Conservation (phyloP, 1,139 yeast genomes). For the Yamadazyma spencermartinsiae region DNA sequence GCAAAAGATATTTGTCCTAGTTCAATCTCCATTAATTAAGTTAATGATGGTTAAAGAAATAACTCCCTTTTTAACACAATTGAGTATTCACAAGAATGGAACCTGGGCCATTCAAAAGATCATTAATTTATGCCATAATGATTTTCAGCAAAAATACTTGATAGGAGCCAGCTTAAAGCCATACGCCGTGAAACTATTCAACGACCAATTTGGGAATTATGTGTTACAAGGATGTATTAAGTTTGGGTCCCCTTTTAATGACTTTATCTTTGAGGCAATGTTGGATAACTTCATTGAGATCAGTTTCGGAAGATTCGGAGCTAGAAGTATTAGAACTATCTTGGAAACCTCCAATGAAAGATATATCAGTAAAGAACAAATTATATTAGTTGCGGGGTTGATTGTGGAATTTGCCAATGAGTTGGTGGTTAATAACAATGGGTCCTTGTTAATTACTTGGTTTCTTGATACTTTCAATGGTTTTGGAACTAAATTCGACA, state of each 20-base stretch:
- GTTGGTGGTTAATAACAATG: constrained; percentile 81
- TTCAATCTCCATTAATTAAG: constrained; percentile 67
- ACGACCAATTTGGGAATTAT: constrained; percentile 96
- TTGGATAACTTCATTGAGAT: constrained; percentile 77
- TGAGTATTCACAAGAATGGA: constrained; percentile 96
- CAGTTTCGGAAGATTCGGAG: constrained; percentile 90
- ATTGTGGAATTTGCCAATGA: constrained; percentile 75
- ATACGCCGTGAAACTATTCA: constrained; percentile 79
- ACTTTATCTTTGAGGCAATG: constrained; percentile 85
- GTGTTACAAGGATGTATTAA: constrained; percentile 92
- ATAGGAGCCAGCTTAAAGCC: constrained; percentile 76
- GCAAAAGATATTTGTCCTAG: constrained; percentile 78
- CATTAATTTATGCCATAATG: constrained; percentile 64
- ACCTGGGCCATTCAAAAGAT: constrained; percentile 99
- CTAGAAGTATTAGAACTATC: constrained; percentile 92
- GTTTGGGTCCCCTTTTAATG: constrained; percentile 86
- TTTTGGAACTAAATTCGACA: constrained; percentile 47
- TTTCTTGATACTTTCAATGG: constrained; percentile 82
- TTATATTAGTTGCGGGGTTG: constrained; percentile 73
- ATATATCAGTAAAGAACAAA: constrained; percentile 57
- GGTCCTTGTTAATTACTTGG: constrained; percentile 91
- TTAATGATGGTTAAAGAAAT: constrained; percentile 80
- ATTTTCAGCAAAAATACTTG: constrained; percentile 63
- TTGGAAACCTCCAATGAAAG: constrained; percentile 69
- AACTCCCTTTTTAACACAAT: constrained; percentile 80